Conservation (phyloP, 371 early-diverging fungal species). For the Mucor plumbeus region DNA sequence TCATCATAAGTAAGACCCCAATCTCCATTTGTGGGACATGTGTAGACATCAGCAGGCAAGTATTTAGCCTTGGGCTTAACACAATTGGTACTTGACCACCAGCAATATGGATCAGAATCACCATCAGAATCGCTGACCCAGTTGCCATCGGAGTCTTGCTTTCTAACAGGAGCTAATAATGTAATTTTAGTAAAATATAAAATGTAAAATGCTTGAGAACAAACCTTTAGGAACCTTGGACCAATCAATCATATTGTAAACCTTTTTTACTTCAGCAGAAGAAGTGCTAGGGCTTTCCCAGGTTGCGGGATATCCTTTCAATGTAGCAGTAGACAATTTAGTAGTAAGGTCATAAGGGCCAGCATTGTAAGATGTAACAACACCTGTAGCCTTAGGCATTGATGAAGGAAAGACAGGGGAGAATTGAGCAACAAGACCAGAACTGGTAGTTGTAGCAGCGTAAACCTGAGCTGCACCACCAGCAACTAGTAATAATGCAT, state of each 20-base stretch:
- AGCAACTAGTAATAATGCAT: constrained; percentile 14
- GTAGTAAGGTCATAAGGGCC: constrained; percentile 12
- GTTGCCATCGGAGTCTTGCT: constrained; percentile 27
- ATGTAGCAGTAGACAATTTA: constrained; percentile 10
- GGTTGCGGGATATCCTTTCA: constrained; percentile 36
- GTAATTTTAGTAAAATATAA: background rate
- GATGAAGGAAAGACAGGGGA: constrained; percentile 25
- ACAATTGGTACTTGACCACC: constrained; percentile 54
- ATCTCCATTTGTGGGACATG: constrained; percentile 47
- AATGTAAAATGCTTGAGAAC: background rate
- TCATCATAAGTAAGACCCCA: constrained; percentile 57
- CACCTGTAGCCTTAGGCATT: constrained; percentile 15
- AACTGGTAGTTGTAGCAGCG: constrained; percentile 18
- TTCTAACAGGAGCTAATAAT: constrained; percentile 29
- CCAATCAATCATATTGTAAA: constrained; percentile 48
- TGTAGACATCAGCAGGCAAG: constrained; percentile 48
- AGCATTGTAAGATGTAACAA: constrained; percentile 20
- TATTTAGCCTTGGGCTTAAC: constrained; percentile 43
- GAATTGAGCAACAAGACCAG: constrained; percentile 19
- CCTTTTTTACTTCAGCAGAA: constrained; percentile 41
- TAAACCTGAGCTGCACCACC: constrained; percentile 24
- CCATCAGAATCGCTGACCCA: constrained; percentile 24
- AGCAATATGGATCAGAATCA: constrained; percentile 38
- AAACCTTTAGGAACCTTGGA: constrained; percentile 37
- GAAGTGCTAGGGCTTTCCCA: constrained; percentile 40